These are phyloP conservation scores for Neocallimastix lanati DNA, from an alignment of 192 early-diverging fungal species.

Conservation along the genomic window DNA sequence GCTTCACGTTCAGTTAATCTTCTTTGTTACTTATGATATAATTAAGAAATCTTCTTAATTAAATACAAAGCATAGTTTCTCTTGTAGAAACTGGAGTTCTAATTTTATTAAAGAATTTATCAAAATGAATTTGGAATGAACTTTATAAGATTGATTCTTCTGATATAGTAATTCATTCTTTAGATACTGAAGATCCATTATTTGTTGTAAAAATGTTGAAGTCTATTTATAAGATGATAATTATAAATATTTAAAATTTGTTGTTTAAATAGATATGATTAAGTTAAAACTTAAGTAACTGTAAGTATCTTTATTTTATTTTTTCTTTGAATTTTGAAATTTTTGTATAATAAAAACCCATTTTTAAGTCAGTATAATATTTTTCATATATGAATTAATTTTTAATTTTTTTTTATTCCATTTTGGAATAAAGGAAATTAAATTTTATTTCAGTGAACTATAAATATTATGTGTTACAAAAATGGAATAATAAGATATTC, in stretches of 20 bases:
- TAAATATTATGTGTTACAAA: conserved; percentile 26
- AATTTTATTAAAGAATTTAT: conserved; percentile 80
- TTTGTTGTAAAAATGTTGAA: conserved; percentile 82
- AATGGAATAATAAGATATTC: conserved; percentile 22
- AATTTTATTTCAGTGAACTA: not conserved
- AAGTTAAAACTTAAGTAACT: conserved; percentile 96
- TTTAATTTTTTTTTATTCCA: no score
- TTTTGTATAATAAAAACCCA: conserved; percentile 11
- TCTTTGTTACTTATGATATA: conserved; percentile 25
- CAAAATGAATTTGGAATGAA: conserved; percentile 96
- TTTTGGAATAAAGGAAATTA: no score
- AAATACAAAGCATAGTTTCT: conserved; percentile 53
- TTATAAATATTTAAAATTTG: conserved; percentile 90
- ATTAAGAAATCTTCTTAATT: conserved; percentile 53
- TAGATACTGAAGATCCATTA: conserved; percentile 96
- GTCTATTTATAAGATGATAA: conserved; percentile 76
- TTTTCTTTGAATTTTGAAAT: not conserved
- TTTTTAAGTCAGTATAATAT: conserved; percentile 29
- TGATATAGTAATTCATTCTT: conserved; percentile 82
- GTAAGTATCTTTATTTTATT: conserved; percentile 32
- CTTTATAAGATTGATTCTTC: conserved; percentile 97
- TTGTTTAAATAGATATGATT: conserved; percentile 97
- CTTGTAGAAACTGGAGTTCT: conserved; percentile 62
- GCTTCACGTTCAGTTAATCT: conserved; percentile 42
- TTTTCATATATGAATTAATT: not conserved